Evolutionary conservation across 2,329 filamentous ascomycete species (phyloP).

Genomic region (Exophiala viscosa): DNA sequence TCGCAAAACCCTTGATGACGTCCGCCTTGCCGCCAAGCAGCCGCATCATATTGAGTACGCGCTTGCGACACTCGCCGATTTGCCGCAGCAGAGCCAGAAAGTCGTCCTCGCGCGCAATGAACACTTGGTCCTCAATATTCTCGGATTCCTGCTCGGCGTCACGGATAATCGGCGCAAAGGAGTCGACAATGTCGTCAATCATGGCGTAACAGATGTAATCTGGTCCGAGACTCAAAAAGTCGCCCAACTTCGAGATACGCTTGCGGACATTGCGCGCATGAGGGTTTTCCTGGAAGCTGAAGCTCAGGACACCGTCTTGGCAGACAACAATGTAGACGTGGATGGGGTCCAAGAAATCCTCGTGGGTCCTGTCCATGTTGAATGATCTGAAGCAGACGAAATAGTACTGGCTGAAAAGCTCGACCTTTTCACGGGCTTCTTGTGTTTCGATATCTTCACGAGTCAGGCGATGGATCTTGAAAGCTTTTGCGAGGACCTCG

Average conservation of each 20-base stretch:
- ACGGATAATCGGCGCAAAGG: constrained; percentile 83
- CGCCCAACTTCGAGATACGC: constrained; percentile 86
- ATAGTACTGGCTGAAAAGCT: constrained; percentile 95
- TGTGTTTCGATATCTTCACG: constrained; percentile 95
- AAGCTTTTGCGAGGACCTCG: constrained; percentile 82
- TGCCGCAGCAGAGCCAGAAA: constrained; percentile 80
- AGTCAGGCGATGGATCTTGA: constrained; percentile 91
- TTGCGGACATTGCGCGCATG: constrained; percentile 86
- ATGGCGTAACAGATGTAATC: constrained; percentile 99
- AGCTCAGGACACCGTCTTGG: constrained; percentile 88
- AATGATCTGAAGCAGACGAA: constrained; percentile 98
- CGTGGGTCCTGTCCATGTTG: constrained; percentile 72
- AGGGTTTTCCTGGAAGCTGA: constrained; percentile 83
- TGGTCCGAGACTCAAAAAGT: constrained; percentile 89
- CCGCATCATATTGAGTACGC: constrained; percentile 88
- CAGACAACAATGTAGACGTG: constrained; percentile 98
- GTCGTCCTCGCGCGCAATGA: constrained; percentile 85
- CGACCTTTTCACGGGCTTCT: constrained; percentile 96
- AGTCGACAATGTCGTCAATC: constrained; percentile 97
- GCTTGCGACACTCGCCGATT: constrained; percentile 88
- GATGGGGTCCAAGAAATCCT: constrained; percentile 85
- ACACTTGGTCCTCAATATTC: constrained; percentile 90
- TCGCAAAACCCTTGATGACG: constrained; percentile 94
- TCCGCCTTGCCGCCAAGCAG: constrained; percentile 97
- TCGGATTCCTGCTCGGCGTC: constrained; percentile 87